phyloP scores from a whole-genome alignment of 345 rosid genomes.

The thale cress (Arabidopsis thaliana) region TAIR10.1 NC_003070.9:5191501-5192000 shows the following conservation, averaged over 20 bases:
- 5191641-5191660: background rate
- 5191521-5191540: too few species aligned
- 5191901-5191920: conserved; percentile 41
- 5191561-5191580: too few species aligned
- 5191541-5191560: too few species aligned
- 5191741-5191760: conserved; percentile 45
- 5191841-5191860: conserved; percentile 29
- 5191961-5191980: conserved; percentile 8
- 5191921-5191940: conserved; percentile 22
- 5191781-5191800: conserved; percentile 34
- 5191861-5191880: conserved; percentile 29
- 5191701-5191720: conserved; percentile 34
- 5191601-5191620: too few species aligned
- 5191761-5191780: conserved; percentile 37
- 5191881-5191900: conserved; percentile 37
- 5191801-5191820: conserved; percentile 17
- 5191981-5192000: conserved; percentile 33
- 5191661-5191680: conserved; percentile 13
- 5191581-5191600: too few species aligned
- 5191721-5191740: conserved; percentile 44
- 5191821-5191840: conserved; percentile 16
- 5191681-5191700: conserved; percentile 19
- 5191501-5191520: too few species aligned
- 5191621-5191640: too few species aligned
- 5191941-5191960: conserved; percentile 13